Evolutionary conservation across 345 rosid genomes (phyloP), one percentile per base, ranked within the genome.

Genomic region (Triadica sebifera): DNA sequence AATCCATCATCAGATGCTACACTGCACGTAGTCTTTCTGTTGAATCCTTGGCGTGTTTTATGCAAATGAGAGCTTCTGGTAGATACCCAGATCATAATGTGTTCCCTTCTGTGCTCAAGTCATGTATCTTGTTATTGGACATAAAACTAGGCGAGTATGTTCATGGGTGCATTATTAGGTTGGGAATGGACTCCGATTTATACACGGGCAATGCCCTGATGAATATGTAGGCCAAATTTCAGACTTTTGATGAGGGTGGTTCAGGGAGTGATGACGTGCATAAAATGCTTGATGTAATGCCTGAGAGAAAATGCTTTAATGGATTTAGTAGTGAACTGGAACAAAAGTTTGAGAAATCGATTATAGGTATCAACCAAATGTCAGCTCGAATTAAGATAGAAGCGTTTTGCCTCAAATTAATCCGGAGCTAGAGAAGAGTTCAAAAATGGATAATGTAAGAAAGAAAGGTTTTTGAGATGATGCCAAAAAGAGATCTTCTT

Each of bases 191-290:
- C 59, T 78, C 76, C 50, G 93, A 91, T 81, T 75, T 93, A 86
- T 89, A 84, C 60, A 89, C 90, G 2, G 85, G 89, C 9, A 93
- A 93, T 87, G 96, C 98, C 15, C 86, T 93, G 6, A 81, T 93
- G 91, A 93, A 87, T 81, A 90, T 94, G 97, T 91, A 94, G 6
- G 89, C 90, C 0, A 91, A 88, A 76, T 82, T 88, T 78, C 86
- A 75, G 46, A 77, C 52, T 2, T 58, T 55, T 79, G 60, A 63
- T 19, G 37, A 51, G 66, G 55, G 39, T 52, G 5, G 58, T n/a
- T 69, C 70, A 24, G 17, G n/a, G 7, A 19, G 62, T 65, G n/a
- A 12, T 15, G 17, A n/a, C 1, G 75, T 11, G 8, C 41, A 15
- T 24, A 74, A 78, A 16, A 6, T 84, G 83, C 59, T 88, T 72